phyloP scores from a whole-genome alignment of 148 eudicot species.

The Spergularia bocconei region DNA sequence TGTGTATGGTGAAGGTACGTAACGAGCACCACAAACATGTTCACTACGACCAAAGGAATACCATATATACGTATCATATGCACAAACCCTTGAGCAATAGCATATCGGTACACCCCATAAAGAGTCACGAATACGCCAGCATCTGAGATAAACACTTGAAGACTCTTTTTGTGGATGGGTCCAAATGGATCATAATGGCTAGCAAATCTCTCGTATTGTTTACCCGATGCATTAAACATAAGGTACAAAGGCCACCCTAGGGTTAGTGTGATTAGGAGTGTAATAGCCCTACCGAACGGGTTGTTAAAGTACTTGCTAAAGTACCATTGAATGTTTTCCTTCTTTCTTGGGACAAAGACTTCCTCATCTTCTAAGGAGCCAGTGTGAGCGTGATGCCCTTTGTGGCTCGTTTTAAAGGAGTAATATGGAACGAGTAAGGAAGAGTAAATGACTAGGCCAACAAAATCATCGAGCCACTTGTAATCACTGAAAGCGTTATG shows the following conservation, averaged over 20 bases:
- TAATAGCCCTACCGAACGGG: background rate
- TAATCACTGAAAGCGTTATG: background rate
- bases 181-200: no score
- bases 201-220: background rate
- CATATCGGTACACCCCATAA: background rate
- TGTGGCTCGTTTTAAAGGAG: no score
- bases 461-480: background rate
- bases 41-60: background rate
- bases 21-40: background rate
- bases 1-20: no score
- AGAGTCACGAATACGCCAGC: background rate
- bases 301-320: background rate
- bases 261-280: background rate
- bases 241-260: background rate
- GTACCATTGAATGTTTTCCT: slow-evolving; percentile 1
- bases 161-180: no score
- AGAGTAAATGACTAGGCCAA: background rate
- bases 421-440: background rate
- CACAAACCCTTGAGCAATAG: background rate
- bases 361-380: background rate
- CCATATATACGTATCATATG: background rate
- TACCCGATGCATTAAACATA: background rate
- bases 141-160: no score
- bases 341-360: background rate
- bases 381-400: background rate